Evolutionary conservation across 164 flowering plant genomes (phyloP).

Genomic region (Tinospora cordifolia): DNA sequence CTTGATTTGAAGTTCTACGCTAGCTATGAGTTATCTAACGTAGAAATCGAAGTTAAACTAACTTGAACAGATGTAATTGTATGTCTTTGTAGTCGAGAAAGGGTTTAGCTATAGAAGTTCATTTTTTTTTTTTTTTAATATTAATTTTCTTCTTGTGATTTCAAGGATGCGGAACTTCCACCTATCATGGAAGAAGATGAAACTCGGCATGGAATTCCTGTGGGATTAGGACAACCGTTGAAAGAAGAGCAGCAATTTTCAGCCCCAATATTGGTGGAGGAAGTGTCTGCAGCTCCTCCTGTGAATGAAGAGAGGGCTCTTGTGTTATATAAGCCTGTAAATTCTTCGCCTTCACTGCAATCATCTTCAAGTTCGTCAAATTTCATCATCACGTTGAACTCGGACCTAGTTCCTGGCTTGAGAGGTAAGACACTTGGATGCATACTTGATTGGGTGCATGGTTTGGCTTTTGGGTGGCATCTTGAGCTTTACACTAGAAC

Average conservation of each 20-base stretch:
- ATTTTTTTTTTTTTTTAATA: background rate
- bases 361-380: slow-evolving; percentile 19
- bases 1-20: background rate
- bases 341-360: slow-evolving; percentile 11
- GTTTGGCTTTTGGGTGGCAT: background rate
- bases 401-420: slow-evolving; percentile 41
- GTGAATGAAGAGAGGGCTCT: slow-evolving; percentile 62
- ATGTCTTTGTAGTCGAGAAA: no score
- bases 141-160: background rate
- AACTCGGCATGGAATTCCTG: slow-evolving; percentile 26
- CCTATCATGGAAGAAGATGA: slow-evolving; percentile 79
- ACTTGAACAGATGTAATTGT: no score
- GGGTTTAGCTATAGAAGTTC: no score
- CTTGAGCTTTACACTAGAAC: background rate
- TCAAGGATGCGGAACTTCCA: slow-evolving; percentile 54
- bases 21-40: no score
- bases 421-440: slow-evolving; percentile 34
- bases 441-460: background rate
- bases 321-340: slow-evolving; percentile 54
- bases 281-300: slow-evolving; percentile 19
- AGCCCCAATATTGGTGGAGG: background rate
- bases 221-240: slow-evolving; percentile 11
- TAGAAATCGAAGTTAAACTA: no score
- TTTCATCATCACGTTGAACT: slow-evolving; percentile 31
- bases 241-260: slow-evolving; percentile 13